A percentile compares a stretch with the other conserved stretches of the same genome.
Evolutionary conservation across 1,139 yeast genomes (phyloP).

Genomic region (Lodderomyces elongisporus): DNA sequence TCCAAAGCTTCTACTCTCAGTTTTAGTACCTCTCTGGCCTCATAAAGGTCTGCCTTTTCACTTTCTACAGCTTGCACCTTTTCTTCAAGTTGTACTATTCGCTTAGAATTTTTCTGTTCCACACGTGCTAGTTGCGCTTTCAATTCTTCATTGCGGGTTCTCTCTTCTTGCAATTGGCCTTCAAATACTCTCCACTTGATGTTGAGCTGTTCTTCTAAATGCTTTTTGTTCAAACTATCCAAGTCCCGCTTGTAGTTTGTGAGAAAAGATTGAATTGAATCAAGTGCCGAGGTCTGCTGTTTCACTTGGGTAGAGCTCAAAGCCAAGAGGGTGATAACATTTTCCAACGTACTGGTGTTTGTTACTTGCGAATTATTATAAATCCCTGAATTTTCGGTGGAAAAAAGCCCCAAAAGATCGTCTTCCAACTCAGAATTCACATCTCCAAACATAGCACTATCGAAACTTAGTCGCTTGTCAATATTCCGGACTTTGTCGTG

Average conservation of each 20-base stretch:
- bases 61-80: constrained; percentile 15
- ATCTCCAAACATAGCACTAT: constrained; percentile 78
- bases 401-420: constrained; percentile 50
- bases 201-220: constrained; percentile 22
- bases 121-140: constrained; percentile 17
- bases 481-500: no score
- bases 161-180: constrained; percentile 20
- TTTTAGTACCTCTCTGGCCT: constrained; percentile 31
- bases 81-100: constrained; percentile 17
- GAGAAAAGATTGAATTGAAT: constrained; percentile 10
- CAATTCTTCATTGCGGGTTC: constrained; percentile 15
- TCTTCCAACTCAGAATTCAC: constrained; percentile 61
- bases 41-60: constrained; percentile 16
- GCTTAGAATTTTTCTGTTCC: constrained; percentile 15
- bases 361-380: constrained; percentile 60
- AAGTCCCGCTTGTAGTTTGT: constrained; percentile 24
- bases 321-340: constrained; percentile 26
- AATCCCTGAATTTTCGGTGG: constrained; percentile 55
- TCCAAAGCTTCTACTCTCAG: constrained; percentile 4
- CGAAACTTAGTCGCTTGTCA: constrained; percentile 46
- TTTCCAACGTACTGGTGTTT: constrained; percentile 48
- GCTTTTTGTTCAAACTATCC: constrained; percentile 25
- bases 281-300: constrained; percentile 14
- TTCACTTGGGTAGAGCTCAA: constrained; percentile 28
- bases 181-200: constrained; percentile 17